Base-by-base conservation (phyloP, 345 rosid genomes). In the Citrus glauca region DNA sequence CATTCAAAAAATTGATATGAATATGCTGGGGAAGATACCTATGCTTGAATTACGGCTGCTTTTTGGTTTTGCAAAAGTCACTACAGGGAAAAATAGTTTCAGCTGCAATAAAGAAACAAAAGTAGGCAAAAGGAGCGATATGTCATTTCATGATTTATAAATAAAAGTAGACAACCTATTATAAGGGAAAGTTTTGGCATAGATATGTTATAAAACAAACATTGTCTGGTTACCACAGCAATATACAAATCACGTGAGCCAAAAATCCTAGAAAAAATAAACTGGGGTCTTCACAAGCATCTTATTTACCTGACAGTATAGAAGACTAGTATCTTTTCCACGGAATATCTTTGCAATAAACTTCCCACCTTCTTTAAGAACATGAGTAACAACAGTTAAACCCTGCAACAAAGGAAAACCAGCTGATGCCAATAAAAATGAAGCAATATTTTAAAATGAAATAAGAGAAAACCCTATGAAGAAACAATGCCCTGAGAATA, bases 21-120 rank as follows among this genome's bases (percentile, higher is more conserved):
- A 10, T 10, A 55, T 16, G 32, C 9, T 35, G 53, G 22, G 69
- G 61, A 48, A 32, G 30, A 45, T 85, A 94, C 98, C 99, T 88
- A 96, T 96, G 85, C 98, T 96, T 42, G 99, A 96, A 88, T 96
- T 96, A 53, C 98, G 97, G 88, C 99, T 96, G 86, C 98, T 94
- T 87, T 92, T 94, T 30, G 99, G 98, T 89, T 96, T 94, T 10
- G 98, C 97, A 81, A 96, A 96, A 74, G 98, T 94, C 74, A 96
- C 98, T 6, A 84, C 84, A 35, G 99, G 98, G 84, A 94, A 96
- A 81, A 91, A 91, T 85, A 96, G 78, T 85, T 94, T 94, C 73
- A 92, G 88, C 98, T 96, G 91, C 89, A 88, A 70, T 61, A 74
- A 69, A 61, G 65, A 80, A 80, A 33, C 28, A 35, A 30, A 72